Conservation (phyloP, 2,329 filamentous ascomycete species). For the Pestalotiopsis fici region DNA sequence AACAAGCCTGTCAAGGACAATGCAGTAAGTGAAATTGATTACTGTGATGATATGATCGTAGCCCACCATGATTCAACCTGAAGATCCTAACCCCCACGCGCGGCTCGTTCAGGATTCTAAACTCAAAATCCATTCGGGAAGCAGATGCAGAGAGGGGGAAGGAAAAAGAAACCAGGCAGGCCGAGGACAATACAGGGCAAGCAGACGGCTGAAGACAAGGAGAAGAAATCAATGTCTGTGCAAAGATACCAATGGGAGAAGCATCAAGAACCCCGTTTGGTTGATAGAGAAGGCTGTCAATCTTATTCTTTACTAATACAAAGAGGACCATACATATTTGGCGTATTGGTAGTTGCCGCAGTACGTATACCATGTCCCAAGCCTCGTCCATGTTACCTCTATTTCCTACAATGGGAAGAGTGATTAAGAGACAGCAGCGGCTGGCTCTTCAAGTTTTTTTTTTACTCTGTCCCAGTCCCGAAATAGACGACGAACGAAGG, state of each 20-base stretch:
- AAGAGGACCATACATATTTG: too few species aligned
- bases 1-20: too few species aligned
- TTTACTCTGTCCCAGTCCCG: not conserved
- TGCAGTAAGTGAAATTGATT: not conserved
- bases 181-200: not conserved
- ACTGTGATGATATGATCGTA: not conserved
- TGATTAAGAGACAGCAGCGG: too few species aligned
- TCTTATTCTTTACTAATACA: too few species aligned
- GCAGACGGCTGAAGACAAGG: not conserved
- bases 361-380: too few species aligned
- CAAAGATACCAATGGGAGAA: not conserved
- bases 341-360: too few species aligned
- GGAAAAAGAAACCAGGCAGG: not conserved
- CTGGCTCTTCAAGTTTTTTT: not conserved
- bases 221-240: not conserved
- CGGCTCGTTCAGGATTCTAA: not conserved
- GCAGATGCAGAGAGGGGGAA: not conserved
- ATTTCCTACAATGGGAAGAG: not conserved
- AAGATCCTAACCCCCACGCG: not conserved
- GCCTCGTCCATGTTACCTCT: not conserved
- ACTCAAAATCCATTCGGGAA: not conserved
- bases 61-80: not conserved
- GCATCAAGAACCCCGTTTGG: not conserved
- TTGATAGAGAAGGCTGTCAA: not conserved
- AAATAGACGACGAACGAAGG: not conserved